phyloP scores from a whole-genome alignment of 257 asterid species.

The Solanum paucissectum region DNA sequence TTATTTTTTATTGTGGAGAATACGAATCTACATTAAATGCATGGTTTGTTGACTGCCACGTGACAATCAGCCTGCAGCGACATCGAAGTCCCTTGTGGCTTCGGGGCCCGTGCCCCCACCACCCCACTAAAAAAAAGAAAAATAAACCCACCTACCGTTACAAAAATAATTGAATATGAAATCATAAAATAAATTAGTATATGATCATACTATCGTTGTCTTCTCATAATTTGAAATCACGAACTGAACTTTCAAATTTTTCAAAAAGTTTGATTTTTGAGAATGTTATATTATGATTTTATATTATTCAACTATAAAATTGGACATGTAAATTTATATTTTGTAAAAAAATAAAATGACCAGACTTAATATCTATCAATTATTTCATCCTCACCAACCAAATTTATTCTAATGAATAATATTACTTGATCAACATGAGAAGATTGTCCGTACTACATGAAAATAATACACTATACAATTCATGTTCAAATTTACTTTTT shows the following conservation, averaged over 20 bases:
- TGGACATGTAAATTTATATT: too few species aligned
- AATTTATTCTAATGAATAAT: too few species aligned
- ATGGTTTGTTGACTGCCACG: background rate
- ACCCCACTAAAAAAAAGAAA: background rate
- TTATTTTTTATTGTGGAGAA: background rate
- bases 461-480: background rate
- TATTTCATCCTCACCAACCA: background rate
- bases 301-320: too few species aligned
- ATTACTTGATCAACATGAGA: background rate
- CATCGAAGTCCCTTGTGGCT: background rate
- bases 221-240: too few species aligned
- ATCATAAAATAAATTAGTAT: too few species aligned
- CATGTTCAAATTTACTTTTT: background rate
- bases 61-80: background rate
- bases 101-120: background rate
- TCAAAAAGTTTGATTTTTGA: too few species aligned
- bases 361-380: too few species aligned
- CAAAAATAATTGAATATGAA: too few species aligned
- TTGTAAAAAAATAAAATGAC: too few species aligned
- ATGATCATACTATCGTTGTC: too few species aligned
- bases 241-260: too few species aligned
- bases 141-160: background rate
- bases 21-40: background rate
- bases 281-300: too few species aligned
- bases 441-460: accelerated